These are phyloP conservation scores for Pseudopithomyces chartarum DNA, from an alignment of 2,329 filamentous ascomycete genomes.

Conservation along the genomic window DNA sequence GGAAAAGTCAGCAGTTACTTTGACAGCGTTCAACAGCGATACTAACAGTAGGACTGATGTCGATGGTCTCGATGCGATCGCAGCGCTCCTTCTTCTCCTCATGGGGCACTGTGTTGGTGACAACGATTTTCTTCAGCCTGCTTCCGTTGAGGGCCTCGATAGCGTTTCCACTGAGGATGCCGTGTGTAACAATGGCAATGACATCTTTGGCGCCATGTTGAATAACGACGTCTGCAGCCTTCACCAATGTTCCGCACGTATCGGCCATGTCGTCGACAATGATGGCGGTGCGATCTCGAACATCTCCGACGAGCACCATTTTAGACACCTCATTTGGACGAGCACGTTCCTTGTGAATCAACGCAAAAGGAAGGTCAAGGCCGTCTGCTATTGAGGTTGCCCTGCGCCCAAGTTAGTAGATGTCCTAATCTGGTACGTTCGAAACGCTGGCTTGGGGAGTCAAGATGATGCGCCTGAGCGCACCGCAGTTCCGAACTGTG, in stretches of 20 bases:
- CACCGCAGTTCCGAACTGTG: not conserved
- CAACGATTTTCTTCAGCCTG: conserved; percentile 76
- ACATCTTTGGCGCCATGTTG: conserved; percentile 85
- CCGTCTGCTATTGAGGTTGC: conserved; percentile 93
- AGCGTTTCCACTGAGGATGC: conserved; percentile 85
- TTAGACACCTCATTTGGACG: conserved; percentile 88
- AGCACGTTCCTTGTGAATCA: conserved; percentile 96
- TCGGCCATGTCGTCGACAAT: conserved; percentile 98
- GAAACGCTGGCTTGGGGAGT: not conserved
- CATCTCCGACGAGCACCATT: conserved; percentile 96
- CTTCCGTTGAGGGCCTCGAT: conserved; percentile 85
- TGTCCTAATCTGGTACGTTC: not conserved
- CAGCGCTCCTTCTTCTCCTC: conserved; percentile 80
- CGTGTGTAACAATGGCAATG: conserved; percentile 94
- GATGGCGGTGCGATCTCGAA: conserved; percentile 88
- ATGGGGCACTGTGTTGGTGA: conserved; percentile 87
- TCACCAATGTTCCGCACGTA: conserved; percentile 85
- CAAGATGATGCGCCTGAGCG: not conserved
- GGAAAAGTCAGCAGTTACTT: conserved; percentile 16
- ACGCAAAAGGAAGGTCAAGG: conserved; percentile 85
- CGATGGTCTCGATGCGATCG: conserved; percentile 84
- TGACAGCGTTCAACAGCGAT: conserved; percentile 1
- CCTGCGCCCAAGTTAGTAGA: conserved; percentile 47
- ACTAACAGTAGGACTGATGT: conserved; percentile 78
- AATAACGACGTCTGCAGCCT: conserved; percentile 88